Evolutionary conservation across 2,329 filamentous ascomycete species (phyloP).

Genomic region (Cladophialophora bantiana): DNA sequence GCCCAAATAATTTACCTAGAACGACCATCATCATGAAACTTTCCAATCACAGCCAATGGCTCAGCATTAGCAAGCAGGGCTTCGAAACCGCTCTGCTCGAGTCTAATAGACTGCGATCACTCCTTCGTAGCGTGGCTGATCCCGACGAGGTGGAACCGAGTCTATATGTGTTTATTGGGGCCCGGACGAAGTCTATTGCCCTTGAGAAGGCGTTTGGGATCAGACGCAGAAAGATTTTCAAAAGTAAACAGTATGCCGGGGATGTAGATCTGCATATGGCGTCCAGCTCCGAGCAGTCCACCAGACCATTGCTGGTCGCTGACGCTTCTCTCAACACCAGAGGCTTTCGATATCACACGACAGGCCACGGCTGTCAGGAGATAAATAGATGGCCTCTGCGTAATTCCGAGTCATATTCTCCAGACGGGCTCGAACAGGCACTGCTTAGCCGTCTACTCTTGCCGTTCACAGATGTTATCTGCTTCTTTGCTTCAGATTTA

Average conservation of each 20-base stretch:
- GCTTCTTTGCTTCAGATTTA: slow-evolving; percentile 42
- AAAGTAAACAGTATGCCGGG: slow-evolving; percentile 32
- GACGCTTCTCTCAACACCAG: not conserved
- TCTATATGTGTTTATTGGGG: slow-evolving; percentile 37
- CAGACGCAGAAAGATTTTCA: slow-evolving; percentile 32
- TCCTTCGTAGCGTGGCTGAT: slow-evolving; percentile 30
- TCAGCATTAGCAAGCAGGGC: slow-evolving; percentile 38
- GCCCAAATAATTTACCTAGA: not conserved
- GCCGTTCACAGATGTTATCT: slow-evolving; percentile 43
- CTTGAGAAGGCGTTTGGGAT: slow-evolving; percentile 37
- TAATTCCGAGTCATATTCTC: not conserved
- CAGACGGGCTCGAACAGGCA: not conserved
- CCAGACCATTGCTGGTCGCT: slow-evolving; percentile 18
- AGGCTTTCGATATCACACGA: not conserved
- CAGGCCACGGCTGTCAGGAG: not conserved
- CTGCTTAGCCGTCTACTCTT: slow-evolving; percentile 39
- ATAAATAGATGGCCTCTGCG: not conserved
- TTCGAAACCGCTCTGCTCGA: slow-evolving; percentile 37
- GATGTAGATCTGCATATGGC: slow-evolving; percentile 41
- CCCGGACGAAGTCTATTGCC: slow-evolving; percentile 38
- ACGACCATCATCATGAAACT: slow-evolving; percentile 15
- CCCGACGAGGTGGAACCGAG: not conserved
- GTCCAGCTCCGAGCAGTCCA: slow-evolving; percentile 8
- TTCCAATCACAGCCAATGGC: slow-evolving; percentile 41
- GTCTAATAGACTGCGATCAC: slow-evolving; percentile 38